Percentiles rank a stretch among this genome's conserved stretches.
These are phyloP conservation scores for Huntiella bhutanensis DNA, from an alignment of 2,329 filamentous ascomycete genomes.

Conservation along the genomic window DNA sequence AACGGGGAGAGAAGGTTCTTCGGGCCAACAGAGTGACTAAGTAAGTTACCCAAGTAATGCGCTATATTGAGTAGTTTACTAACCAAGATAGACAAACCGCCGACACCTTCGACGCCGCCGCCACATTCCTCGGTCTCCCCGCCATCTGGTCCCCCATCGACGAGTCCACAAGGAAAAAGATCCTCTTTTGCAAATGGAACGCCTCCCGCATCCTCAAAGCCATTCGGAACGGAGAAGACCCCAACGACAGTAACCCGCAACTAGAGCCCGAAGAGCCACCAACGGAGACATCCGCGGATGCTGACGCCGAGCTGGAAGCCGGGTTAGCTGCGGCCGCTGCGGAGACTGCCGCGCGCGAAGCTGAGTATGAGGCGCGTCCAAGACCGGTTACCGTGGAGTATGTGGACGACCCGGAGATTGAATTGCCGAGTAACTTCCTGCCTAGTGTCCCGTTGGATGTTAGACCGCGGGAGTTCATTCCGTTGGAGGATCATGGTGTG, in stretches of 20 bases:
- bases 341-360: conserved; percentile 1
- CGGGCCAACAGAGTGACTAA: conserved; percentile 66
- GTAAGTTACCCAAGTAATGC: conserved; percentile 23
- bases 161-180: conserved; percentile 61
- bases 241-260: conserved; percentile 69
- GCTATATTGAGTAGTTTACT: background rate
- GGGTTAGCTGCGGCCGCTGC: conserved; percentile 14
- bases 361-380: background rate
- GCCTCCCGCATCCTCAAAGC: conserved; percentile 79
- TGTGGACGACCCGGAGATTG: conserved; percentile 7
- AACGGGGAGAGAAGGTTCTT: conserved; percentile 65
- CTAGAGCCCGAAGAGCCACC: conserved; percentile 27
- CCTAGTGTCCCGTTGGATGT: conserved; percentile 7
- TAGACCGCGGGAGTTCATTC: background rate
- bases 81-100: conserved; percentile 54
- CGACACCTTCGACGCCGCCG: conserved; percentile 81
- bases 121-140: conserved; percentile 77
- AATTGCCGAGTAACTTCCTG: conserved; percentile 2
- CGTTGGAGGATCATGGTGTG: conserved; percentile 6
- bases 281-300: background rate
- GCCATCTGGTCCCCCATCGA: conserved; percentile 67
- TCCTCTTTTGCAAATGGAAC: conserved; percentile 94
- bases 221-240: conserved; percentile 75
- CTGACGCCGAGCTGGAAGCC: conserved; percentile 15
- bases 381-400: conserved; percentile 4